phyloP scores from a whole-genome alignment of 495 filamentous ascomycete genomes.

The Gamarada debralockiae region DNA sequence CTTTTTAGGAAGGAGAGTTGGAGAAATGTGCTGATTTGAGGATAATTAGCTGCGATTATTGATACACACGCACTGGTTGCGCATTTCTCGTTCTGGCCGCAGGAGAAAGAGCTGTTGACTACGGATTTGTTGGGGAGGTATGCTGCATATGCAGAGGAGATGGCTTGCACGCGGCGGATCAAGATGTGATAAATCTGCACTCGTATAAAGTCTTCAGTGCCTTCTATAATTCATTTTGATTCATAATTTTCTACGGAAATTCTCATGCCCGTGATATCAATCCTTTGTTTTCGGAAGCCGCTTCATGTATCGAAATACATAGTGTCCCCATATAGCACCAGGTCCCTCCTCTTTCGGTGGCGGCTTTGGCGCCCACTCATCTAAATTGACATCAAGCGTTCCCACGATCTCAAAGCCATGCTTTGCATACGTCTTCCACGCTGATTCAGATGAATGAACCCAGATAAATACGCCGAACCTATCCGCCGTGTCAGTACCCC shows the following conservation, averaged over 20 bases:
- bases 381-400: conserved; percentile 24
- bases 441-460: conserved; percentile 29
- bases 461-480: conserved; percentile 27
- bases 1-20: no score
- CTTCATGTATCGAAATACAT: conserved; percentile 16
- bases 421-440: conserved; percentile 26
- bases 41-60: no score
- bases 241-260: neutral
- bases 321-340: conserved; percentile 23
- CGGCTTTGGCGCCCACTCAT: conserved; percentile 26
- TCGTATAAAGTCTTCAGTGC: neutral
- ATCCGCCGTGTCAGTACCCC: conserved; percentile 41
- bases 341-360: conserved; percentile 10
- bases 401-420: conserved; percentile 22
- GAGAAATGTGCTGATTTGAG: no score
- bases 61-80: no score
- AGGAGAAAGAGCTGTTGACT: no score
- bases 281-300: neutral
- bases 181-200: neutral
- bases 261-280: neutral
- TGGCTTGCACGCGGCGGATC: neutral
- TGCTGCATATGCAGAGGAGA: no score
- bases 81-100: no score
- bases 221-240: neutral
- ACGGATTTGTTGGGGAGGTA: no score